phyloP scores from a whole-genome alignment of 176 grass and related monocot genomes.

The Ananas comosus region DNA sequence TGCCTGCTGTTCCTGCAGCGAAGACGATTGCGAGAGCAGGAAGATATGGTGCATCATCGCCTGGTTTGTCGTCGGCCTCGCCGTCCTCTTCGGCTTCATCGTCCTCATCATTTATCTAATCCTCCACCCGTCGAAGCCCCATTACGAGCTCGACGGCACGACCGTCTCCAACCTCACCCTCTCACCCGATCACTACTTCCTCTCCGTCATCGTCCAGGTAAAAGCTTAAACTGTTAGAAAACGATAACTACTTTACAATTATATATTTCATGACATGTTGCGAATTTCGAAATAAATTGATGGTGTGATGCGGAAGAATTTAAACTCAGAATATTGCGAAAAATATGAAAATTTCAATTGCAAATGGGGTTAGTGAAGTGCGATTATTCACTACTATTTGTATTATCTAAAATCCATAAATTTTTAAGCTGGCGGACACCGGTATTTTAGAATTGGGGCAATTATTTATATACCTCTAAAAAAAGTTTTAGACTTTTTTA shows the following conservation, averaged over 20 bases:
- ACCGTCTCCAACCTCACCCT: slow-evolving; percentile 65
- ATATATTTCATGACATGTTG: not conserved
- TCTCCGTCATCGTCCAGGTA: slow-evolving; percentile 59
- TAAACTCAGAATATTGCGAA: no score
- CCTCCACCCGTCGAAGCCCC: slow-evolving; percentile 53
- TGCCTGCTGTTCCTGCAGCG: not conserved
- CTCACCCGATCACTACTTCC: slow-evolving; percentile 37
- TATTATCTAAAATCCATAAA: no score
- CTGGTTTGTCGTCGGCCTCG: not conserved
- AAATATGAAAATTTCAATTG: no score
- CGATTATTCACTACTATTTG: no score
- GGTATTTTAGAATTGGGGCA: no score
- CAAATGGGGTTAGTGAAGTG: no score
- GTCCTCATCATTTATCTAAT: slow-evolving; percentile 38
- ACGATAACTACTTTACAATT: not conserved
- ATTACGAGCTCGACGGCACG: slow-evolving; percentile 61
- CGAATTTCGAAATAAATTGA: not conserved
- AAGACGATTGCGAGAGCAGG: slow-evolving; percentile 20
- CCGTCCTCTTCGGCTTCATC: slow-evolving; percentile 23
- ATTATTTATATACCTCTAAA: no score
- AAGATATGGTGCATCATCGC: slow-evolving; percentile 1
- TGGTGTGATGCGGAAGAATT: no score
- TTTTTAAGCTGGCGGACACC: no score
- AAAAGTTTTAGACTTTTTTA: no score
- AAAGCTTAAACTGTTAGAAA: not conserved